Percentiles rank a stretch among this genome's conserved stretches.
Evolutionary conservation across 108 stramenopile species (phyloP).

Genomic region (Skeletonema menzelii): DNA sequence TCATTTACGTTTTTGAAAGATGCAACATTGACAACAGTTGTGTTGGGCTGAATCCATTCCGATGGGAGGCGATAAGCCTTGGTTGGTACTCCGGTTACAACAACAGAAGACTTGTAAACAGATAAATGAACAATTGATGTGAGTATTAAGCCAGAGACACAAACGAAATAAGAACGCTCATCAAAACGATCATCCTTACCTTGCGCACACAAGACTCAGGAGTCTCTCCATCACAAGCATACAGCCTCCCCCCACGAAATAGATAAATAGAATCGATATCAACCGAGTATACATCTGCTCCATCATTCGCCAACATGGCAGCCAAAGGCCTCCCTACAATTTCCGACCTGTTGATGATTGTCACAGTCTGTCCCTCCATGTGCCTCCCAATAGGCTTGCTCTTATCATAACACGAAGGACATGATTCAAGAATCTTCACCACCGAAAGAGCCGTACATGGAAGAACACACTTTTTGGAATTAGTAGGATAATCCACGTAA

Average conservation of each 20-base stretch:
- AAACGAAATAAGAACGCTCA: background rate
- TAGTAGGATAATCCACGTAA: constrained; percentile 70
- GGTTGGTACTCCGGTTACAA: constrained; percentile 94
- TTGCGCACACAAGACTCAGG: constrained; percentile 90
- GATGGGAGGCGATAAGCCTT: constrained; percentile 89
- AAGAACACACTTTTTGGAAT: constrained; percentile 87
- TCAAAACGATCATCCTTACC: constrained; percentile 41
- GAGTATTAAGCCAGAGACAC: background rate
- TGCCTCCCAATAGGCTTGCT: constrained; percentile 64
- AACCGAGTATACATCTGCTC: constrained; percentile 92
- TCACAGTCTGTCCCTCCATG: constrained; percentile 85
- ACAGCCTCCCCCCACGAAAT: constrained; percentile 70
- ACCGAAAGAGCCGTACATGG: constrained; percentile 95
- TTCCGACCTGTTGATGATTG: constrained; percentile 94
- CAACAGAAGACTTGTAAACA: constrained; percentile 71
- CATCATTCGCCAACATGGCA: constrained; percentile 97
- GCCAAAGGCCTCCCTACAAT: constrained; percentile 96
- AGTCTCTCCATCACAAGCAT: constrained; percentile 56
- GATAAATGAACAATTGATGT: background rate
- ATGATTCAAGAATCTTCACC: constrained; percentile 91
- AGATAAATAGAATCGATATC: constrained; percentile 94
- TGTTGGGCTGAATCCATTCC: constrained; percentile 90
- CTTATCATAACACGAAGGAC: constrained; percentile 70
- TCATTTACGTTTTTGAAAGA: constrained; percentile 96
- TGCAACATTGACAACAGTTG: constrained; percentile 95